Evolutionary conservation across 2,329 filamentous ascomycete species (phyloP).

Genomic region (Setomelanomma holmii): DNA sequence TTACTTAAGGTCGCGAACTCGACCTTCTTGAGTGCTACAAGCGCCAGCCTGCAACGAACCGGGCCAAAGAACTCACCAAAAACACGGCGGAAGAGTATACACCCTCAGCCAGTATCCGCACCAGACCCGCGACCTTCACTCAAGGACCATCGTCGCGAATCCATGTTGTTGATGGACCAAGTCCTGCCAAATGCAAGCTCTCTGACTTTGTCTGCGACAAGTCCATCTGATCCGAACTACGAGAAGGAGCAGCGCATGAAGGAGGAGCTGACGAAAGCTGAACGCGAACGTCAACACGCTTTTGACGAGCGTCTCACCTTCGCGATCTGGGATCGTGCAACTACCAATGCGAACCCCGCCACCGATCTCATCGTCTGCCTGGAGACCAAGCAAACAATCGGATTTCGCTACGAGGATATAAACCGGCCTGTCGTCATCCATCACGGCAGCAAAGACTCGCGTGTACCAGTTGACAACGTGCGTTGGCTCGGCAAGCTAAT

Average conservation of each 20-base stretch:
- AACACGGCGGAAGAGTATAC: conserved; percentile 39
- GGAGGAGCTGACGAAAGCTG: conserved; percentile 67
- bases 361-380: conserved; percentile 92
- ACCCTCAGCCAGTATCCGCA: conserved; percentile 22
- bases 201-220: conserved; percentile 35
- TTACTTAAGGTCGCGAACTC: conserved; percentile 94
- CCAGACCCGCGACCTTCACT: conserved; percentile 25
- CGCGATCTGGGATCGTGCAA: conserved; percentile 92
- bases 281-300: conserved; percentile 73
- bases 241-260: conserved; percentile 37
- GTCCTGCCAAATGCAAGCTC: conserved; percentile 50
- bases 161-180: conserved; percentile 59
- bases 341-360: conserved; percentile 88
- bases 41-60: conserved; percentile 71
- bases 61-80: conserved; percentile 61
- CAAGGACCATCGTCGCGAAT: conserved; percentile 51
- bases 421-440: conserved; percentile 90
- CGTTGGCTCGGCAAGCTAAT: conserved; percentile 94
- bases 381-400: conserved; percentile 88
- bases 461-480: conserved; percentile 94
- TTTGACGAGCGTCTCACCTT: conserved; percentile 90
- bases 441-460: conserved; percentile 86
- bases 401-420: conserved; percentile 97
- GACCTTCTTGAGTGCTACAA: conserved; percentile 91
- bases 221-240: conserved; percentile 40